Evolutionary conservation across 1,284 basidiomycete species (phyloP), one percentile per base, ranked within the genome.

Genomic region (Termitomyces sp.): DNA sequence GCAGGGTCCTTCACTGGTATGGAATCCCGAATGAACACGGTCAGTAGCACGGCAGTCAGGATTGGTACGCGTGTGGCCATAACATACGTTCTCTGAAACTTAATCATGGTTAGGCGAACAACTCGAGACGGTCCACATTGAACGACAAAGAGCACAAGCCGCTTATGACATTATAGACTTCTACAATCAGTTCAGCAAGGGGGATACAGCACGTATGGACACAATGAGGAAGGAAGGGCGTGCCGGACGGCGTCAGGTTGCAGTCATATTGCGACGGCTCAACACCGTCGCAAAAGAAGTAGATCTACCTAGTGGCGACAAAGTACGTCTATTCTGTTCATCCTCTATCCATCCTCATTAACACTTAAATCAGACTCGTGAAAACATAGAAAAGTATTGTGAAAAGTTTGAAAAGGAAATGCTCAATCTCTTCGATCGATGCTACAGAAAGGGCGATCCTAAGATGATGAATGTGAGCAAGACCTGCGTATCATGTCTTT

Each of bases 351-450:
- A 31, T 33, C 16, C 46, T 61, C 24, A 52, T 42, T 31, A 37
- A 48, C 38, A 10, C 46, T n/a, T 19, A 31, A 37, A 5, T 37
- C 66, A 85, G 91, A 93, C 86, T 30, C 80, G 85, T 55, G 93
- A 97, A 66, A 84, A 80, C 52, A 93, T 97, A 59, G 94, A 97
- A 60, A 90, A 88, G 63, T 99, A 97, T 65, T 97, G 95, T 72
- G 97, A 99, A 72, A 91, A 91, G 65, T 99, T 99, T 62, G 97
- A 99, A 72, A 97, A 97, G 71, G 96, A 99, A 66, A 96, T 98
- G 84, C 82, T 99, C 51, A 86, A 91, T 65, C 76, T 98, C 42
- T 99, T 99, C 65, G 97, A 99, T 69, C 76, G 88, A 59, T 93
- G 91, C 64, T 98, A 98, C 71, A 83, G 94, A 49, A 91, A 93